Base-by-base conservation (phyloP, 2,329 filamentous ascomycete genomes). In the Clathrospora elynae region DNA sequence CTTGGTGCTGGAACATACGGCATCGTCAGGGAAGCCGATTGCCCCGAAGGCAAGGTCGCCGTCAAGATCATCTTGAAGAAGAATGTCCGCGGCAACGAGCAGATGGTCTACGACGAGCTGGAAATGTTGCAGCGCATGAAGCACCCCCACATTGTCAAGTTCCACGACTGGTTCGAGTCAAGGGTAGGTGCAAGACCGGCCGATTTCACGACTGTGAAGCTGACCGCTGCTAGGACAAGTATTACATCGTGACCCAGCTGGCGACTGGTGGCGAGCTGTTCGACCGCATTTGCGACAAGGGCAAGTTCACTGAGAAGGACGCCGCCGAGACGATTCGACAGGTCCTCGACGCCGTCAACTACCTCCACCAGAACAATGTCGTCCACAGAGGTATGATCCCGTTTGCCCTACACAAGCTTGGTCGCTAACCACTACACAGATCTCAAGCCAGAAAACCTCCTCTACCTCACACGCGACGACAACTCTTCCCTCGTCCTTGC, bases 51-150 rank as follows among this genome's bases (percentile, higher is more conserved):
- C 70, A 87, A 96, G 78, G 91, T 95, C 49, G 93, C 93, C 26
- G 83, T 99, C 73, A 99, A 99, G 80, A 97, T 99, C 71, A 99
- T 99, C 72, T 78, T 97, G 66, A 99, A 99, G 82, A 96, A 96
- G 78, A 97, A 96, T 73, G 92, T 99, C 69, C 95, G 91, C 71
- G 92, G 91, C 55, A 97, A 97, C 64, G 93, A 99, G 78, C 84
- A 87, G 71, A 99, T 99, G 93, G 93, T 99, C 26, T 93, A 95
- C 71, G 93, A 99, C 71, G 93, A 99, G 76, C 80, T 99, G 62
- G 82, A 90, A 57, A 90, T 99, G 84, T 81, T 99, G 54, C 90
- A 96, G 74, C 83, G 83, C 46, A 83, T 99, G 67, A 82, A 90
- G 67, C 93, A 99, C 71, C 88, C 90, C 38, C 90, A 97, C 73